Percentiles rank a stretch among this genome's conserved stretches.
phyloP scores from a whole-genome alignment of 176 grass and related monocot species.

The barley (Hordeum vulgare) region DNA sequence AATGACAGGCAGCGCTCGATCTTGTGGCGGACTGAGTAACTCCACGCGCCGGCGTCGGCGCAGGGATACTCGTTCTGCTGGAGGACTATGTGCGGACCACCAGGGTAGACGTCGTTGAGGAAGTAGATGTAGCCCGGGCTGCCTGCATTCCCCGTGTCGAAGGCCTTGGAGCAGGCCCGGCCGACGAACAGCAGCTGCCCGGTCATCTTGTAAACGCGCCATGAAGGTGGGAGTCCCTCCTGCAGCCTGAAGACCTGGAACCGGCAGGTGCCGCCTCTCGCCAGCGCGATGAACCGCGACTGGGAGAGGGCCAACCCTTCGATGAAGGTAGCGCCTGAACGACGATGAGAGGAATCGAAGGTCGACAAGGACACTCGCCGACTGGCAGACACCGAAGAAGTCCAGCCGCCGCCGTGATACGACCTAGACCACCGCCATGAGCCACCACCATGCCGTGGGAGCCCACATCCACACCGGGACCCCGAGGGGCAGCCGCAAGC shows the following conservation, averaged over 20 bases:
- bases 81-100: background rate
- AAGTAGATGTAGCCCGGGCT: slow-evolving; percentile 6
- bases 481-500: too few species aligned
- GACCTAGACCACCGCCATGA: too few species aligned
- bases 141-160: background rate
- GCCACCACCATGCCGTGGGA: too few species aligned
- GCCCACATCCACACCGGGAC: too few species aligned
- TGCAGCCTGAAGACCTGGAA: background rate
- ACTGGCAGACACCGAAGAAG: too few species aligned
- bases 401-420: too few species aligned
- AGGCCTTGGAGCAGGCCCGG: slow-evolving; percentile 13
- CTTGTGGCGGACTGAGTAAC: background rate
- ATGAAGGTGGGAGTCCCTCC: background rate
- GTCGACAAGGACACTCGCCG: too few species aligned
- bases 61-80: background rate
- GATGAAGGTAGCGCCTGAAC: too few species aligned
- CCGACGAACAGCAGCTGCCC: slow-evolving; percentile 16
- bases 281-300: background rate
- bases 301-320: too few species aligned
- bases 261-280: background rate
- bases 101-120: background rate
- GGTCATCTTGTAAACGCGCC: background rate
- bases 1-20: background rate
- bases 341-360: too few species aligned
- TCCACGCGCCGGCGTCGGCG: background rate